Conservation (phyloP, 2,329 filamentous ascomycete genomes). For the Diaporthe ilicicola region DNA sequence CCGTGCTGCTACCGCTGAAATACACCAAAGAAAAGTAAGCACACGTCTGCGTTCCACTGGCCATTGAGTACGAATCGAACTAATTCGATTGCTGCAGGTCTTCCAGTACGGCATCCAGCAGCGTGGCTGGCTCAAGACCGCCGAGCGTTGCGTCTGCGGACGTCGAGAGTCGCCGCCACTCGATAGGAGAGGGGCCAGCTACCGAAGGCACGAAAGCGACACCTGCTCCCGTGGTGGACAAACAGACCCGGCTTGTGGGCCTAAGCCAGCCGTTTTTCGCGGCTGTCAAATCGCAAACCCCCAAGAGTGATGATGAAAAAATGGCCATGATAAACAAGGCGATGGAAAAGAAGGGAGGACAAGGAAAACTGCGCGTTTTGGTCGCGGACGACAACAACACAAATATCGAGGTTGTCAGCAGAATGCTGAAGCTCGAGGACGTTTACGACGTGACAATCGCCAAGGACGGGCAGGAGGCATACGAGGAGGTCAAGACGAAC, state of each 20-base stretch:
- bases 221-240: conserved; percentile 63
- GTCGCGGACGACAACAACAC: conserved; percentile 78
- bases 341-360: conserved; percentile 66
- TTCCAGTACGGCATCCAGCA: conserved; percentile 64
- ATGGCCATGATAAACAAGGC: conserved; percentile 72
- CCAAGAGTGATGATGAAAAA: conserved; percentile 63
- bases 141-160: conserved; percentile 55
- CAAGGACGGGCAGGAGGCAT: conserved; percentile 86
- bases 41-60: neutral
- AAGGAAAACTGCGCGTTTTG: conserved; percentile 77
- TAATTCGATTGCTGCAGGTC: conserved; percentile 44
- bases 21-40: conserved; percentile 74
- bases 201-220: conserved; percentile 42
- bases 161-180: conserved; percentile 44
- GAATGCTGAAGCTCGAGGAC: conserved; percentile 77
- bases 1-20: conserved; percentile 81
- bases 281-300: conserved; percentile 47
- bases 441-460: conserved; percentile 90
- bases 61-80: neutral
- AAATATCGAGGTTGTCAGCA: conserved; percentile 66
- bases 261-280: conserved; percentile 85
- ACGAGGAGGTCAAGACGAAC: conserved; percentile 82
- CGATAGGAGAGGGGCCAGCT: conserved; percentile 36
- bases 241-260: conserved; percentile 81
- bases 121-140: conserved; percentile 56